Conservation (phyloP, 345 rosid species). For the Murraya paniculata region DNA sequence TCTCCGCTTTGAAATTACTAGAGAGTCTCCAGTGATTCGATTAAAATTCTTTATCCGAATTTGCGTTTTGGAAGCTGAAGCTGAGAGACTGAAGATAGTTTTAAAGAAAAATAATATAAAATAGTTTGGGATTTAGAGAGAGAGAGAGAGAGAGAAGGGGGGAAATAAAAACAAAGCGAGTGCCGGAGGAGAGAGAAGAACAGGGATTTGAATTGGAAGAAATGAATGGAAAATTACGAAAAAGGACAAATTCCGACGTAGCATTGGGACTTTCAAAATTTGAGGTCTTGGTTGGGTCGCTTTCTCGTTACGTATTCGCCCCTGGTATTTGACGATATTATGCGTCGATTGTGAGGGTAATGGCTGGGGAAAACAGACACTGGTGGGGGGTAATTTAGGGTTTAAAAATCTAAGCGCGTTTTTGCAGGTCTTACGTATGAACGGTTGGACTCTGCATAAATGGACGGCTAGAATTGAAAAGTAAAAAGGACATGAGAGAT, state of each 20-base stretch:
- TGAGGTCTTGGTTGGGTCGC: not conserved
- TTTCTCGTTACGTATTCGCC: not conserved
- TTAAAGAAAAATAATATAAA: no score
- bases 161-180: not conserved
- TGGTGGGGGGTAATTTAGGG: slow-evolving; percentile 23
- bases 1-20: not conserved
- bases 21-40: not conserved
- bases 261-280: slow-evolving; percentile 30
- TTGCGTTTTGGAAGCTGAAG: not conserved
- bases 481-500: no score
- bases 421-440: not conserved
- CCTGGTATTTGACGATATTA: not conserved
- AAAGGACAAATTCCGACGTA: slow-evolving; percentile 28
- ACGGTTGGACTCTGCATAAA: not conserved
- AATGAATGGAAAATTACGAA: slow-evolving; percentile 12
- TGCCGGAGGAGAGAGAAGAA: slow-evolving; percentile 17
- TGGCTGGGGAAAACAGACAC: not conserved
- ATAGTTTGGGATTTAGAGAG: not conserved
- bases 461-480: not conserved
- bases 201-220: not conserved
- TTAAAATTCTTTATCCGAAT: not conserved
- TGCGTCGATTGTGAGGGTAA: not conserved
- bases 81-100: not conserved
- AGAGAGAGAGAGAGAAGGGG: not conserved
- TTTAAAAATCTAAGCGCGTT: not conserved